Percentiles rank a stretch among this genome's conserved stretches.
These are phyloP conservation scores for Bjerkandera adusta DNA, from an alignment of 1,284 basidiomycete species.

Conservation along the genomic window DNA sequence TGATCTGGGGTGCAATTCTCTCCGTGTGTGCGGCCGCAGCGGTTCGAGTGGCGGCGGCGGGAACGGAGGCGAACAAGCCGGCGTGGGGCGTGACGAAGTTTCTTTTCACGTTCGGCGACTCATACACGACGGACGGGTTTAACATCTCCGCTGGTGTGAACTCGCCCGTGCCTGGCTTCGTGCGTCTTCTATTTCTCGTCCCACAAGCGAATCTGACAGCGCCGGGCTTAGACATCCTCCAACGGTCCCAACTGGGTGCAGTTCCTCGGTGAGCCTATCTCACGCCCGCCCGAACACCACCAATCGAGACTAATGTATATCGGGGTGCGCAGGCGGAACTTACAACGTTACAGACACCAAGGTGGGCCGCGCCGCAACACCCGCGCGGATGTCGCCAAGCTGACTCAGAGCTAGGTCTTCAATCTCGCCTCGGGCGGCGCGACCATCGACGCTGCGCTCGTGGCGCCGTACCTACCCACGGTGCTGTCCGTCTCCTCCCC, in stretches of 20 bases:
- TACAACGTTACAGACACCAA: constrained; percentile 58
- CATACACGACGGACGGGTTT: constrained; percentile 50
- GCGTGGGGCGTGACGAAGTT: constrained; percentile 36
- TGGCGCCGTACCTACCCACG: constrained; percentile 52
- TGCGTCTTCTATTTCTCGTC: constrained; percentile 26
- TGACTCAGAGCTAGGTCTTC: constrained; percentile 41
- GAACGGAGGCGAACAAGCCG: too few species aligned
- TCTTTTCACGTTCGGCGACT: constrained; percentile 59
- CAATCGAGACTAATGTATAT: not conserved
- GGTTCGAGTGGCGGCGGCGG: too few species aligned
- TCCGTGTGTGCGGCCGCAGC: constrained; percentile 17
- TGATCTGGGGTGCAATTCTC: not conserved
- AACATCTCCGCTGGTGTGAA: constrained; percentile 57
- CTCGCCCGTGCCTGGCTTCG: constrained; percentile 51
- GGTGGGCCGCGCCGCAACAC: constrained; percentile 33
- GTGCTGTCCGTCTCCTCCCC: constrained; percentile 41
- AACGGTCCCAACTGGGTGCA: constrained; percentile 67
- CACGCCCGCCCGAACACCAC: too few species aligned
- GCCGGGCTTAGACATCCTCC: constrained; percentile 43
- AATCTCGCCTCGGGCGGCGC: constrained; percentile 61
- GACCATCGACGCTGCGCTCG: constrained; percentile 59
- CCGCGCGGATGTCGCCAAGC: constrained; percentile 1
- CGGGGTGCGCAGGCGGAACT: constrained; percentile 34
- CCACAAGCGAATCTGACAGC: constrained; percentile 4
- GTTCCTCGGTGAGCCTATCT: constrained; percentile 44